Conservation (phyloP, 441 rosid species). For the Biscutella laevigata region DNA sequence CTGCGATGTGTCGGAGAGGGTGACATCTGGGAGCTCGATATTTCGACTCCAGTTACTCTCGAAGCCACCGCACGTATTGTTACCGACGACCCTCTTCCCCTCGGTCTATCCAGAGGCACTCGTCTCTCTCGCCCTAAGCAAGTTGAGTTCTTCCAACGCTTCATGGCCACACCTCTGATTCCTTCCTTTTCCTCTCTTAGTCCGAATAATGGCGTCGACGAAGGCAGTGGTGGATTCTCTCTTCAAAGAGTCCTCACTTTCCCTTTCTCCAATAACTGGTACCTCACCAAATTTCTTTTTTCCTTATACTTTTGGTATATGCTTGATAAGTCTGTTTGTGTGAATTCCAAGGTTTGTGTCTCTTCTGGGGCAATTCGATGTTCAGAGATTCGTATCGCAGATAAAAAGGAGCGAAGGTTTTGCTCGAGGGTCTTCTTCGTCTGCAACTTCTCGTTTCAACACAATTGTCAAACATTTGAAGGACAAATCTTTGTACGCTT, state of each 20-base stretch:
- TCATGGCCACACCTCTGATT: conserved; percentile 64
- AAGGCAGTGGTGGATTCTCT: conserved; percentile 34
- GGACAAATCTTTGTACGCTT: conserved; percentile 67
- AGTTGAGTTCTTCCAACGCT: conserved; percentile 80
- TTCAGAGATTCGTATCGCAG: conserved; percentile 50
- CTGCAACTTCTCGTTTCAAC: conserved; percentile 26
- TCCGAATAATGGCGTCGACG: background rate
- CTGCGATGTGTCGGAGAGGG: conserved; percentile 73
- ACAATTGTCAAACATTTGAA: conserved; percentile 31
- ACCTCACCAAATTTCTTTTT: background rate
- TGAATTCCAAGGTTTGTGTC: conserved; percentile 43
- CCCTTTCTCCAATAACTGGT: conserved; percentile 62
- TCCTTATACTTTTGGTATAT: background rate
- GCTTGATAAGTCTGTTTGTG: background rate
- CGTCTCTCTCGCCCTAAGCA: conserved; percentile 66
- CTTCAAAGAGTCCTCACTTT: conserved; percentile 58
- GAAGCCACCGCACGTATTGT: conserved; percentile 68
- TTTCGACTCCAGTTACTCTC: conserved; percentile 61
- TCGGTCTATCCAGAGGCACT: conserved; percentile 68
- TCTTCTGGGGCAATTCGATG: conserved; percentile 70
- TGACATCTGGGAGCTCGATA: conserved; percentile 70
- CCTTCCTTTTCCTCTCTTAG: conserved; percentile 47
- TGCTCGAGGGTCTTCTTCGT: conserved; percentile 22
- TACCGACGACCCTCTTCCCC: conserved; percentile 53
- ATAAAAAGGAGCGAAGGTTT: conserved; percentile 24